These are phyloP conservation scores for Dothideomycetes sp. DNA, from an alignment of 2,329 filamentous ascomycete species.

Conservation along the genomic window DNA sequence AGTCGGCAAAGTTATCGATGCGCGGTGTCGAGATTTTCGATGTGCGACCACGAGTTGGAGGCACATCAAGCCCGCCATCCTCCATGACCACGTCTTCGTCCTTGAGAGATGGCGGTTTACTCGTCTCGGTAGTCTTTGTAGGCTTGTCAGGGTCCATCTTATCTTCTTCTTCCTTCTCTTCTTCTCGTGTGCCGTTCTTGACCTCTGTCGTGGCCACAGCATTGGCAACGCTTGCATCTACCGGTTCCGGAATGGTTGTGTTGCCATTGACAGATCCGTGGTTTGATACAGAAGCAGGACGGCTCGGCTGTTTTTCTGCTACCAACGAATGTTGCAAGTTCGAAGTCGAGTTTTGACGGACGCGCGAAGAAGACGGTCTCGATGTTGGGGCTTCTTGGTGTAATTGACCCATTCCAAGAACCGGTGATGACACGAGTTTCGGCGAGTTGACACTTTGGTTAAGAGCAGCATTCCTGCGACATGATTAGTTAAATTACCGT, in stretches of 20 bases:
- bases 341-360: slow-evolving; percentile 59
- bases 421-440: slow-evolving; percentile 60
- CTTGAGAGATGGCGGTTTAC: slow-evolving; percentile 33
- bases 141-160: slow-evolving; percentile 14
- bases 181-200: slow-evolving; percentile 18
- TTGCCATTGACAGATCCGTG: slow-evolving; percentile 19
- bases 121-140: slow-evolving; percentile 13
- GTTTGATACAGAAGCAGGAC: slow-evolving; percentile 20
- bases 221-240: background rate
- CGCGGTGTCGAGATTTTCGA: slow-evolving; percentile 43
- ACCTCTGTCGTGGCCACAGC: background rate
- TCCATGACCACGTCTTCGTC: slow-evolving; percentile 39
- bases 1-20: slow-evolving; percentile 33
- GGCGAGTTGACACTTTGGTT: slow-evolving; percentile 50
- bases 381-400: slow-evolving; percentile 48
- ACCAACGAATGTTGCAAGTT: slow-evolving; percentile 25
- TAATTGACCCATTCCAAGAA: slow-evolving; percentile 52
- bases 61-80: slow-evolving; percentile 17
- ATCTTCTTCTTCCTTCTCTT: slow-evolving; percentile 16
- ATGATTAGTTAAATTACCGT: too few relatives aligned
- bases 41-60: slow-evolving; percentile 29
- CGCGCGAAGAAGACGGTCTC: slow-evolving; percentile 59
- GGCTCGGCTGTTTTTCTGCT: slow-evolving; percentile 40
- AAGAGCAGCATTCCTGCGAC: slow-evolving; percentile 34
- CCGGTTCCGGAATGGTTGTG: slow-evolving; percentile 20